phyloP scores from a whole-genome alignment of 768 basidiomycete species.

The Suillus weaverae region DNA sequence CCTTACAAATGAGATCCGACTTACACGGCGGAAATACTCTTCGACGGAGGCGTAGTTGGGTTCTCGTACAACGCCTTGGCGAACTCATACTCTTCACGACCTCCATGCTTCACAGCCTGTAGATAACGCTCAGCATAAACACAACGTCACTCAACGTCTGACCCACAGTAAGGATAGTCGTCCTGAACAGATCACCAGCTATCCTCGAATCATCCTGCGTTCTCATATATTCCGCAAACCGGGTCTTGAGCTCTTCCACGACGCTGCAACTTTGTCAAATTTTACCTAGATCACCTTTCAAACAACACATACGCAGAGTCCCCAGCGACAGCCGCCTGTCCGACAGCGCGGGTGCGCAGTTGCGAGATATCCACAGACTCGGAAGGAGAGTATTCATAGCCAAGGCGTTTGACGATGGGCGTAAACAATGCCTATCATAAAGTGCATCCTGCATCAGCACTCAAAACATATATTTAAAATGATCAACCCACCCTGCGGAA shows the following conservation, averaged over 20 bases:
- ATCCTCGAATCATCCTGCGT: conserved; percentile 77
- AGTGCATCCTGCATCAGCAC: background rate
- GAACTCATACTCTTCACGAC: conserved; percentile 71
- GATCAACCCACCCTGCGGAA: conserved; percentile 56
- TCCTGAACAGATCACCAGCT: conserved; percentile 72
- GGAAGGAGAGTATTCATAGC: conserved; percentile 65
- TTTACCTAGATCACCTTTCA: background rate
- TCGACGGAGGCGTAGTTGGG: conserved; percentile 71
- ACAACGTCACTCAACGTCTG: background rate
- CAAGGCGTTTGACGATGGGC: conserved; percentile 77
- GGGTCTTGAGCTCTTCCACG: conserved; percentile 65
- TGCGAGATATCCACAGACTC: conserved; percentile 71
- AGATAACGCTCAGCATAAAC: conserved; percentile 4
- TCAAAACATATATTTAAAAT: background rate
- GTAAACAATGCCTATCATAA: conserved; percentile 54
- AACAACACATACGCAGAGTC: conserved; percentile 37
- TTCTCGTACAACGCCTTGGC: conserved; percentile 68
- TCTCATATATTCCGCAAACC: conserved; percentile 70
- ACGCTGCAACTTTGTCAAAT: conserved; percentile 45
- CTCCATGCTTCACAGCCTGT: conserved; percentile 74
- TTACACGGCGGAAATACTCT: conserved; percentile 65
- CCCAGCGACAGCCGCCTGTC: conserved; percentile 48
- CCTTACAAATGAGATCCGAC: conserved; percentile 19
- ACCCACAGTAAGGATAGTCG: conserved; percentile 54
- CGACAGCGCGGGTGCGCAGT: conserved; percentile 74